Evolutionary conservation across 2,329 filamentous ascomycete genomes (phyloP).

Genomic region (Pestalotiopsis sp.): DNA sequence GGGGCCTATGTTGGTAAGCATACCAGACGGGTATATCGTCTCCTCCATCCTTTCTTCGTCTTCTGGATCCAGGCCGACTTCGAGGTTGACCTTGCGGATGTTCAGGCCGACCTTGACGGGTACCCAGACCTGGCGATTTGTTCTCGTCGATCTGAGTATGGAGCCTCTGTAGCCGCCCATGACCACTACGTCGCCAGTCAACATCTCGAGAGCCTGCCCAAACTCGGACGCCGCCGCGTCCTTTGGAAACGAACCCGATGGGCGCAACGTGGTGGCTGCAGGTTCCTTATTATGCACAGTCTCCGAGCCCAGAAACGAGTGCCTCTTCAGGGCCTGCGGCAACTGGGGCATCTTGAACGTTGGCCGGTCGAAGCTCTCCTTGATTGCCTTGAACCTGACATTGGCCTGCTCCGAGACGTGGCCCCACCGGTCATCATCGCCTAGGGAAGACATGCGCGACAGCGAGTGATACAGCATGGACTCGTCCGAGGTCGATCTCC

Average conservation of each 20-base stretch:
- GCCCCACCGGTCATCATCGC: conserved; percentile 80
- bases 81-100: conserved; percentile 86
- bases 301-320: conserved; percentile 26
- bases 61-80: conserved; percentile 79
- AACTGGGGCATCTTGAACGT: conserved; percentile 73
- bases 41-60: conserved; percentile 85
- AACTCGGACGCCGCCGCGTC: conserved; percentile 39
- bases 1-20: conserved; percentile 89
- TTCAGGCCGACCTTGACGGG: conserved; percentile 92
- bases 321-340: conserved; percentile 49
- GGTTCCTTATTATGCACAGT: conserved; percentile 22
- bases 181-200: conserved; percentile 85
- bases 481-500: conserved; percentile 73
- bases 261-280: conserved; percentile 19
- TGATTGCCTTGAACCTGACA: conserved; percentile 85
- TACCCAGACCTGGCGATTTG: conserved; percentile 89
- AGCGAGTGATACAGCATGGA: conserved; percentile 76
- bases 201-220: conserved; percentile 62
- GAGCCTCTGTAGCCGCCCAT: conserved; percentile 92
- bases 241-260: conserved; percentile 23
- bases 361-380: conserved; percentile 81
- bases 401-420: conserved; percentile 86
- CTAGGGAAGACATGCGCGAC: conserved; percentile 80
- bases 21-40: conserved; percentile 81
- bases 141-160: conserved; percentile 80